Evolutionary conservation across 306 rosid species (phyloP).

Genomic region (Canavalia ensiformis): DNA sequence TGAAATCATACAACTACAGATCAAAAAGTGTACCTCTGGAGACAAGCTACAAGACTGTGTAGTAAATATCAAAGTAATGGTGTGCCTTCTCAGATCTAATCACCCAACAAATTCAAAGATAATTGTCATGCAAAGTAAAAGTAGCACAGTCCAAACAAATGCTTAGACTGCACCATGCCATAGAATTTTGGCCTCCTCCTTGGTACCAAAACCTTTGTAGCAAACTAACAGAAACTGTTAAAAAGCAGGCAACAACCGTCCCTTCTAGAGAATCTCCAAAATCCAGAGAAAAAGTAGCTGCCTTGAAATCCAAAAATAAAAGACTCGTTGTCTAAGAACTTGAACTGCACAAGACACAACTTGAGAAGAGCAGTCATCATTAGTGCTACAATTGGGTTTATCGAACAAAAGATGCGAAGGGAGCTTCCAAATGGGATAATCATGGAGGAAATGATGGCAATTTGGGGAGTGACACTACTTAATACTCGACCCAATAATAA

Average conservation of each 20-base stretch:
- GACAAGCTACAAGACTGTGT: constrained; percentile 25
- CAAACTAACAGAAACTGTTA: neutral
- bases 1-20: constrained; percentile 49
- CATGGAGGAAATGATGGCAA: neutral
- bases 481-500: constrained; percentile 16
- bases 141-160: neutral
- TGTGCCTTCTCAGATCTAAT: neutral
- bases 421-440: neutral
- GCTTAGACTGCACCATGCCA: neutral
- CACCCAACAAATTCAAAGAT: constrained; percentile 4
- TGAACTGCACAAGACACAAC: neutral
- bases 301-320: neutral
- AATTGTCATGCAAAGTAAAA: constrained; percentile 21
- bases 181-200: neutral
- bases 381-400: neutral
- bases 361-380: neutral
- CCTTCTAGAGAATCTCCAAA: neutral
- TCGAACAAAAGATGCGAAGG: neutral
- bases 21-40: constrained; percentile 13
- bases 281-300: neutral
- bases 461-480: neutral
- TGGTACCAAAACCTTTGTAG: neutral
- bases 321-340: neutral
- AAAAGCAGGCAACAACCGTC: neutral
- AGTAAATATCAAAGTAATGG: constrained; percentile 5